Evolutionary conservation across 768 basidiomycete species (phyloP).

Genomic region (Paxillus ammoniavirescens): DNA sequence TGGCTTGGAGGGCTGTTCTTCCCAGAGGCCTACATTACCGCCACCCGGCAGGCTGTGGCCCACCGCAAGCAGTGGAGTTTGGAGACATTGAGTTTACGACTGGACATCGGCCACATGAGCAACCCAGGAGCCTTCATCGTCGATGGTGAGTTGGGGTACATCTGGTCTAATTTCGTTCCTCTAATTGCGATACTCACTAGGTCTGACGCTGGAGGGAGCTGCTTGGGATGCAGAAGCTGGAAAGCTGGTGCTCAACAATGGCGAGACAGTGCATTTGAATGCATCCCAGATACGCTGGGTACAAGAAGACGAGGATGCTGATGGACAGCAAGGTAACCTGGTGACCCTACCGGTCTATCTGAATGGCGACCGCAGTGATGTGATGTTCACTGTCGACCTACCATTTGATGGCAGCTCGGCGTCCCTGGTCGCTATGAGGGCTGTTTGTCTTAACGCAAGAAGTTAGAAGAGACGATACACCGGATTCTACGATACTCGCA

Average conservation of each 20-base stretch:
- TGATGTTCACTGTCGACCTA: conserved; percentile 86
- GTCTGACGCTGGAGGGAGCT: conserved; percentile 86
- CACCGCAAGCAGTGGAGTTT: conserved; percentile 91
- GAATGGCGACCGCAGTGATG: conserved; percentile 85
- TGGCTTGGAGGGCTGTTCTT: conserved; percentile 96
- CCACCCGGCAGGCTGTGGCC: conserved; percentile 93
- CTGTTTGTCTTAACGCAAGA: conserved; percentile 87
- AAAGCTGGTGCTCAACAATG: conserved; percentile 79
- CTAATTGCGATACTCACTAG: conserved; percentile 38
- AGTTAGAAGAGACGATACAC: conserved; percentile 36
- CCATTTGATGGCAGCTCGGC: conserved; percentile 69
- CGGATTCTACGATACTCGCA: conserved; percentile 21
- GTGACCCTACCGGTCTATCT: conserved; percentile 92
- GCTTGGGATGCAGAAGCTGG: conserved; percentile 56
- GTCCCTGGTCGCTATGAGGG: conserved; percentile 78
- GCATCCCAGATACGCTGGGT: conserved; percentile 90
- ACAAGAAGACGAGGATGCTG: conserved; percentile 46
- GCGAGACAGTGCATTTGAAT: conserved; percentile 72
- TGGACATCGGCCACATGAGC: conserved; percentile 81
- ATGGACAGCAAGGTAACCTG: conserved; percentile 32
- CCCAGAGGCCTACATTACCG: conserved; percentile 95
- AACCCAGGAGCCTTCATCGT: conserved; percentile 81
- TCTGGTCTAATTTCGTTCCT: not conserved
- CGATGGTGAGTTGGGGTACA: conserved; percentile 61
- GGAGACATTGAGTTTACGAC: conserved; percentile 76